Percentiles rank a stretch among this genome's conserved stretches.
phyloP scores from a whole-genome alignment of 768 basidiomycete genomes.

The Pisolithus albus region DNA sequence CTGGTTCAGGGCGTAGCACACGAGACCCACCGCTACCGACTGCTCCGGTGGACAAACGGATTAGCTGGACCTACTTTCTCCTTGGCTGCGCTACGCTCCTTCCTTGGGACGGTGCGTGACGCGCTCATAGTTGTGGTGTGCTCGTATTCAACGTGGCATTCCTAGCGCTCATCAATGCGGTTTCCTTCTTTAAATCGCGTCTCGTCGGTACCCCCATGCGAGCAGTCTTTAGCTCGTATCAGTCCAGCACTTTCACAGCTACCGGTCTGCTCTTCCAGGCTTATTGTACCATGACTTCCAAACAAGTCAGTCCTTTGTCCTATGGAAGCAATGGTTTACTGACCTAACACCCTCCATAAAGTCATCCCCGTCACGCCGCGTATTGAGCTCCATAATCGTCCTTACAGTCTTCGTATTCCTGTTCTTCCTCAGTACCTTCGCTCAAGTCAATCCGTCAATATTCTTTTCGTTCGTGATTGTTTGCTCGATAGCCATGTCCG shows the following conservation, averaged over 20 bases:
- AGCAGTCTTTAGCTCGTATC: slow-evolving; percentile 57
- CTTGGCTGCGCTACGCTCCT: slow-evolving; percentile 75
- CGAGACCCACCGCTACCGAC: slow-evolving; percentile 13
- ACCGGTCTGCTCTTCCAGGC: slow-evolving; percentile 66
- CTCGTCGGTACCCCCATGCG: slow-evolving; percentile 53
- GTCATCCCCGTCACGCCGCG: slow-evolving; percentile 55
- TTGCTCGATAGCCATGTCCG: slow-evolving; percentile 52
- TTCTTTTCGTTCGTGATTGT: slow-evolving; percentile 65
- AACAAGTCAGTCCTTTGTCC: slow-evolving; percentile 42
- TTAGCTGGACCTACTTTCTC: slow-evolving; percentile 62
- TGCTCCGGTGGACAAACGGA: slow-evolving; percentile 31
- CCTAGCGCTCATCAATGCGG: slow-evolving; percentile 78
- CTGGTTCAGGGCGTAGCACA: neutral
- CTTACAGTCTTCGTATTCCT: slow-evolving; percentile 50
- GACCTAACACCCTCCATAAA: slow-evolving; percentile 20
- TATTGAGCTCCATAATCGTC: slow-evolving; percentile 43
- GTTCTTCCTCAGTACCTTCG: slow-evolving; percentile 61
- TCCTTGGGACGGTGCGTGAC: slow-evolving; percentile 78
- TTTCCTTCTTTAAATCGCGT: slow-evolving; percentile 72
- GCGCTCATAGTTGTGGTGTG: neutral
- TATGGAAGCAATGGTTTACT: neutral
- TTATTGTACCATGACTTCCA: slow-evolving; percentile 64
- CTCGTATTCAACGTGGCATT: slow-evolving; percentile 1
- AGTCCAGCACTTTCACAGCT: slow-evolving; percentile 56
- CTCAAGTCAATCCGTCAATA: slow-evolving; percentile 41